Evolutionary conservation across 2,329 filamentous ascomycete genomes (phyloP).

Genomic region (Parascedosporium putredinis): DNA sequence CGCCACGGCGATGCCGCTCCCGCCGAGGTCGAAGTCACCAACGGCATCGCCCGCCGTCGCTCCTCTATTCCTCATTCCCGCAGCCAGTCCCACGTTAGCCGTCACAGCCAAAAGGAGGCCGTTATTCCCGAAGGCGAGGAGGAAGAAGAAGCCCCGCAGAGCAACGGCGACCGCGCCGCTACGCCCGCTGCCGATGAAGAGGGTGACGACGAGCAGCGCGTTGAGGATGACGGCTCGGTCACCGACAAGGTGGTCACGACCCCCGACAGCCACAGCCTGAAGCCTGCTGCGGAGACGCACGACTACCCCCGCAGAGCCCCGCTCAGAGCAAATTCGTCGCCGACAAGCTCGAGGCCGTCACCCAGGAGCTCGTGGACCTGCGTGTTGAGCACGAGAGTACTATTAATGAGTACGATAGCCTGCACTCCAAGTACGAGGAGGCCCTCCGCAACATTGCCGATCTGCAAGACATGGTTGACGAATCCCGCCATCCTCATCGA

Average conservation of each 20-base stretch:
- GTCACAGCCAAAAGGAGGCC: slow-evolving; percentile 42
- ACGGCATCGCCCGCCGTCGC: slow-evolving; percentile 30
- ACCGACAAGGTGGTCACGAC: background rate
- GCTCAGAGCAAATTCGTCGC: slow-evolving; percentile 78
- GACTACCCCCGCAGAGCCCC: slow-evolving; percentile 53
- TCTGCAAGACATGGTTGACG: slow-evolving; percentile 75
- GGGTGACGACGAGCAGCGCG: background rate
- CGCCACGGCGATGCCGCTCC: slow-evolving; percentile 24
- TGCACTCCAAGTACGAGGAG: slow-evolving; percentile 85
- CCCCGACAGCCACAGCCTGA: slow-evolving; percentile 6
- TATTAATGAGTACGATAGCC: slow-evolving; percentile 66
- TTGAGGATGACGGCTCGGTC: background rate
- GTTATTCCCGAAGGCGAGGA: slow-evolving; percentile 44
- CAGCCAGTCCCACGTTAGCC: slow-evolving; percentile 43
- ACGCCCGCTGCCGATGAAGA: background rate
- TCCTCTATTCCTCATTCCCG: slow-evolving; percentile 39
- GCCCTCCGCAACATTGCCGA: slow-evolving; percentile 72
- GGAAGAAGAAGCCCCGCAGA: slow-evolving; percentile 22
- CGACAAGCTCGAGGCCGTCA: slow-evolving; percentile 85
- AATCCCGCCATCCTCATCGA: slow-evolving; percentile 54
- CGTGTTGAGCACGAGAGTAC: slow-evolving; percentile 84
- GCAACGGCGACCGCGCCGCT: background rate
- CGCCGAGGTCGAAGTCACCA: slow-evolving; percentile 13
- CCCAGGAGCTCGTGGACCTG: slow-evolving; percentile 82
- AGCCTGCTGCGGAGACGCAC: slow-evolving; percentile 5